Conservation (phyloP, 73 alveolate species). For the Tetrahymena thermophila region DNA sequence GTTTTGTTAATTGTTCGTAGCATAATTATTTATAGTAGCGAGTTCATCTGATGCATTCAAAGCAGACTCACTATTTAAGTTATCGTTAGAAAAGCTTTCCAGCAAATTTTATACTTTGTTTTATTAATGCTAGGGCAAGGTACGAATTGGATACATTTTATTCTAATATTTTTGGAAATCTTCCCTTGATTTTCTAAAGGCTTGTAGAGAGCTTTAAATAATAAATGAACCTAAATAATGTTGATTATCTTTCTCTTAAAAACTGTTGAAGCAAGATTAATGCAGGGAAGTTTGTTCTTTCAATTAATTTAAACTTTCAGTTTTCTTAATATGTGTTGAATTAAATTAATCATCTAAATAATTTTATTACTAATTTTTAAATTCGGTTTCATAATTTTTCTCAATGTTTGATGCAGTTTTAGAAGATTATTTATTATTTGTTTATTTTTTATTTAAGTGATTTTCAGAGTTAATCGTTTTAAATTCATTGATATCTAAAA, state of each 20-base stretch:
- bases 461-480: neutral
- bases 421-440: neutral
- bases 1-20: neutral
- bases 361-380: too few relatives aligned
- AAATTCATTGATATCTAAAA: neutral
- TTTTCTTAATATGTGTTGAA: too few relatives aligned
- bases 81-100: neutral
- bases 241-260: neutral
- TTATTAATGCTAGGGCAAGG: neutral
- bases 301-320: neutral
- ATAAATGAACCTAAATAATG: neutral
- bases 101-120: neutral
- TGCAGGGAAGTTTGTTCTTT: neutral
- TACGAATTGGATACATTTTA: neutral
- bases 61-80: neutral
- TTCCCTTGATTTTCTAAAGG: neutral
- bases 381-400: neutral
- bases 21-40: neutral
- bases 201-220: neutral
- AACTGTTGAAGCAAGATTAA: neutral
- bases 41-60: neutral
- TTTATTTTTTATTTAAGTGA: too few relatives aligned
- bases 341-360: neutral
- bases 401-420: neutral
- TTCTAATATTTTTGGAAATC: neutral